Base-by-base conservation (phyloP, 2,329 filamentous ascomycete genomes). In the Hymenoscyphus scutula region DNA sequence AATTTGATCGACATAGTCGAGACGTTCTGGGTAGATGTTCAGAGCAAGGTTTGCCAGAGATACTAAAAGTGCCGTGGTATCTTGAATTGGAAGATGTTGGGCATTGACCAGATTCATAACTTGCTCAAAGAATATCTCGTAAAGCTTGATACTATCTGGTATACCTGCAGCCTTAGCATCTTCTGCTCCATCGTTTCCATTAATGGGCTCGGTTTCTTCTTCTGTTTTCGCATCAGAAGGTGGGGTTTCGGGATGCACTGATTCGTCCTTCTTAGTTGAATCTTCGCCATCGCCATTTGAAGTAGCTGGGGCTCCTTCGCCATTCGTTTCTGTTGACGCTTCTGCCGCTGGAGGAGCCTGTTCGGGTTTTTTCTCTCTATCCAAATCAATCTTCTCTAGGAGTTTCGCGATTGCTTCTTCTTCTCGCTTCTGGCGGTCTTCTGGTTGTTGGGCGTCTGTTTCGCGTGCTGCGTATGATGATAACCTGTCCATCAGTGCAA, bases 71-170 rank as follows among this genome's bases (percentile, higher is more conserved):
- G 93, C 95, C 70, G 97, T 95, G 19, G 91, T 96, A 74, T 99
- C 96, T 75, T 96, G 92, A 67, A 99, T 94, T 0, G 93, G 90
- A 59, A 99, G 82, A 69, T 92, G 89, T 73, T 97, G 92, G 59
- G 90, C 91, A 76, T 92, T 94, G 65, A 98, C 93, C 58, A 99
- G 81, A 72, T 94, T 93, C 73, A 96, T 90, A 65, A 98, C 95
- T 76, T 98, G 95, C 58, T 92, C 89, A 73, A 98, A 96, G 81
- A 98, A 99, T 64, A 98, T 91, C 77, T 98, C 93, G 76, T 98
- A 98, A 27, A 99, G 84, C 77, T 91, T 94, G 62, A 97, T 87
- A 71, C 92, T 89, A 59, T 88, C 83, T 0, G 89, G 88, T 68
- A 92, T 90, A 23, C 85, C 80, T 70, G 77, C 76, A 56, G 48